Conservation (phyloP, 345 rosid species). For the Eucalyptus brandiana region DNA sequence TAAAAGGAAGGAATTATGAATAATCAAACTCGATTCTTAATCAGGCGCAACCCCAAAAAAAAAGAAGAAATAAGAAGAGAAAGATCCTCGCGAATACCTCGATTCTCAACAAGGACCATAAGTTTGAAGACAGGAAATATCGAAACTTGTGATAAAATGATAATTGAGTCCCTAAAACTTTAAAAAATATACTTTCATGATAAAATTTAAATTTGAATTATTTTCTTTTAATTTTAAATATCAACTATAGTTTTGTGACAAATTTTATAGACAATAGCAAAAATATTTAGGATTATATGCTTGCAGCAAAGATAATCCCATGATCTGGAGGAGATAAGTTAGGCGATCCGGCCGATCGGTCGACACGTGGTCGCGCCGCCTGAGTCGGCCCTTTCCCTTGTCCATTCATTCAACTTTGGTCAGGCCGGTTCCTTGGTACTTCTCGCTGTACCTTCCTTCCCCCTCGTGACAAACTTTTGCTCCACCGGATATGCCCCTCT, state of each 20-base stretch:
- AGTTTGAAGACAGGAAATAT: too few relatives aligned
- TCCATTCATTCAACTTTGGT: background rate
- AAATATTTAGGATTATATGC: background rate
- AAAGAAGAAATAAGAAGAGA: background rate
- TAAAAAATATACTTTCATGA: too few relatives aligned
- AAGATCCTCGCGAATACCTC: background rate
- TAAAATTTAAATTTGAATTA: too few relatives aligned
- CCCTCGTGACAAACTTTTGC: background rate
- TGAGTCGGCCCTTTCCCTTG: conserved; percentile 5
- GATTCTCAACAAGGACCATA: background rate
- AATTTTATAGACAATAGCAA: too few relatives aligned
- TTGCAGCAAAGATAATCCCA: background rate
- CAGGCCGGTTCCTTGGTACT: conserved; percentile 7
- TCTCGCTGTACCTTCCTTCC: background rate
- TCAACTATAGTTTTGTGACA: too few relatives aligned
- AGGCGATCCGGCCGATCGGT: background rate
- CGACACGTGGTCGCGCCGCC: conserved; percentile 8
- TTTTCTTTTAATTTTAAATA: too few relatives aligned
- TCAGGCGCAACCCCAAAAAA: background rate
- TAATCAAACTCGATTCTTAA: background rate
- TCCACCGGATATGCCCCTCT: background rate
- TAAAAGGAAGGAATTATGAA: background rate
- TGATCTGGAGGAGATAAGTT: background rate
- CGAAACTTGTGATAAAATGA: rapidly evolving
- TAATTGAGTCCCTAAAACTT: too few relatives aligned